Conservation (phyloP, 2,329 filamentous ascomycete species). For the Thelonectria blattea region DNA sequence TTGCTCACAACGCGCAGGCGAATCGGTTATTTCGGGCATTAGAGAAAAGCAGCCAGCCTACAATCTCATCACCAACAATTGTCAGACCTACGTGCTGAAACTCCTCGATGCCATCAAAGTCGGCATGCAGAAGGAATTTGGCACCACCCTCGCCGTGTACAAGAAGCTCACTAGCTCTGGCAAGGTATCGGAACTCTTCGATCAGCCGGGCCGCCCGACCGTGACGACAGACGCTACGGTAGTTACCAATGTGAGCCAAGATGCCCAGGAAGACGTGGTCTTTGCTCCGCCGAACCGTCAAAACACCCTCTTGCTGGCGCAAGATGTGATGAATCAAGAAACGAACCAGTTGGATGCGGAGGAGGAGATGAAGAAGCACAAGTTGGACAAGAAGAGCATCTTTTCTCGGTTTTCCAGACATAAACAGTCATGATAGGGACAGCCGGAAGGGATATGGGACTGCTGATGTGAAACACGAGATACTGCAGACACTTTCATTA, state of each 20-base stretch:
- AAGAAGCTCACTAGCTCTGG: slow-evolving; percentile 56
- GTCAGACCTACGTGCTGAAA: slow-evolving; percentile 61
- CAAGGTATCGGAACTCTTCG: slow-evolving; percentile 59
- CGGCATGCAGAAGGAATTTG: slow-evolving; percentile 57
- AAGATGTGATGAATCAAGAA: slow-evolving; percentile 60
- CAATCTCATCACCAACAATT: slow-evolving; percentile 66
- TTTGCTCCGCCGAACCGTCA: slow-evolving; percentile 28
- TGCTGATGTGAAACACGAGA: not conserved
- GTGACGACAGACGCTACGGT: slow-evolving; percentile 34
- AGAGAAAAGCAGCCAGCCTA: slow-evolving; percentile 56
- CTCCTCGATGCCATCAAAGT: slow-evolving; percentile 62
- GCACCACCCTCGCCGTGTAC: slow-evolving; percentile 60
- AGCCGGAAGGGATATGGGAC: not conserved
- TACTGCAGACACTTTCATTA: too few relatives aligned
- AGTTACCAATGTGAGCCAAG: slow-evolving; percentile 10
- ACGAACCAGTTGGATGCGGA: slow-evolving; percentile 57
- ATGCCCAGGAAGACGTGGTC: not conserved
- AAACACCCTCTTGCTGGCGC: slow-evolving; percentile 54
- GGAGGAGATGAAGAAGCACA: slow-evolving; percentile 33
- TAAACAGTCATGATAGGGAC: not conserved
- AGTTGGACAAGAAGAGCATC: not conserved
- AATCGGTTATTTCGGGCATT: slow-evolving; percentile 60
- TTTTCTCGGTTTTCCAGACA: not conserved
- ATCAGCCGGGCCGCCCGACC: slow-evolving; percentile 11
- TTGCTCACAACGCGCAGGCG: slow-evolving; percentile 44